Conservation (phyloP, 257 asterid species). For the Solanum medicagineum region DNA sequence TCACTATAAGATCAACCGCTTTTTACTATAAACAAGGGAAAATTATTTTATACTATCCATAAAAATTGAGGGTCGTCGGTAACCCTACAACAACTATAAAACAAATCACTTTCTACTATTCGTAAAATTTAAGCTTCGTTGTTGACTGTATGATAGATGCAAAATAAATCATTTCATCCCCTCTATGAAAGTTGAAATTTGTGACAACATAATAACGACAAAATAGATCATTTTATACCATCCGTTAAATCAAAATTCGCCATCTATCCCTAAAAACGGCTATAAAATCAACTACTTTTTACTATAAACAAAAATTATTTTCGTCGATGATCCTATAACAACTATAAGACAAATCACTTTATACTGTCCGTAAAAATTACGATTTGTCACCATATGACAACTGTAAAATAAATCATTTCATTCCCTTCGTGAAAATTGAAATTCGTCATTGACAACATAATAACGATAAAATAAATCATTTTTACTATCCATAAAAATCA, state of each 20-base stretch:
- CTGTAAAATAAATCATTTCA: background rate
- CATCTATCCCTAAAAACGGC: background rate
- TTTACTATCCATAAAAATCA: background rate
- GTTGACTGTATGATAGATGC: background rate
- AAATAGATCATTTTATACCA: background rate
- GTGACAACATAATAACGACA: too few species aligned
- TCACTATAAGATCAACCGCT: too few species aligned
- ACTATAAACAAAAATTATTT: too few species aligned
- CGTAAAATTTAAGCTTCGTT: background rate
- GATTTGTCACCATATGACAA: background rate
- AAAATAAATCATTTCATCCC: background rate
- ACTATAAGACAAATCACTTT: background rate
- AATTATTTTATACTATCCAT: background rate
- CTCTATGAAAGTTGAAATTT: too few species aligned
- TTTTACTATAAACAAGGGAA: too few species aligned
- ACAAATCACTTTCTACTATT: background rate
- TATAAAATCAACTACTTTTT: too few species aligned
- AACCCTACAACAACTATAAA: background rate
- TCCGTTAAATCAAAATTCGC: background rate
- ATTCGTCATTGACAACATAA: background rate
- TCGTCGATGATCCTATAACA: background rate
- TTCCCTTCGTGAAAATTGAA: background rate
- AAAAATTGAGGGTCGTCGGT: background rate
- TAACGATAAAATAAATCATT: background rate
- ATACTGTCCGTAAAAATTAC: background rate